Evolutionary conservation across 371 early-diverging fungal species (phyloP).

Genomic region (Circinella umbellata): DNA sequence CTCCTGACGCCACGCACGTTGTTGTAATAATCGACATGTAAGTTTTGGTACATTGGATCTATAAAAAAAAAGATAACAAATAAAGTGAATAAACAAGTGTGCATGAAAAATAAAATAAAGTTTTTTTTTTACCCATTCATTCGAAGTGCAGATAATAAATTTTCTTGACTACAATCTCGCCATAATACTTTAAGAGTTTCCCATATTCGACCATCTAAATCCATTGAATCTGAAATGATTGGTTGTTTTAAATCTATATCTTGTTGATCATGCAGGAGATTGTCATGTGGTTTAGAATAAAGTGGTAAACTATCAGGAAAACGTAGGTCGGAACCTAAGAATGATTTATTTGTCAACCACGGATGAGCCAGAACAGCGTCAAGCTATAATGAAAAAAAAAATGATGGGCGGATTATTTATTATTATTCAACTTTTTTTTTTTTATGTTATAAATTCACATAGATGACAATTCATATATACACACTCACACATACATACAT

Average conservation of each 20-base stretch:
- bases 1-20: conserved; percentile 30
- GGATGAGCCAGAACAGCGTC: conserved; percentile 44
- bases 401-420: background rate
- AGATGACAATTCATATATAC: too few species aligned
- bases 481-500: too few species aligned
- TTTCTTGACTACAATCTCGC: conserved; percentile 32
- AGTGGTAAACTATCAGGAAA: conserved; percentile 25
- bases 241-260: conserved; percentile 20
- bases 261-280: conserved; percentile 28
- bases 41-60: conserved; percentile 46
- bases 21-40: conserved; percentile 45
- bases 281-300: conserved; percentile 11
- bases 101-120: background rate
- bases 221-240: conserved; percentile 25
- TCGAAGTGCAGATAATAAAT: conserved; percentile 25
- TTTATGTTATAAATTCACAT: too few species aligned
- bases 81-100: too few species aligned
- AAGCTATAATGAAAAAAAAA: conserved; percentile 31
- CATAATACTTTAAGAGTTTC: conserved; percentile 39
- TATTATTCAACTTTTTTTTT: background rate
- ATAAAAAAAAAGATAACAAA: conserved; percentile 12
- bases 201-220: conserved; percentile 46
- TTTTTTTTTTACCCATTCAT: conserved; percentile 26
- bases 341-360: conserved; percentile 47
- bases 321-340: conserved; percentile 37